Base-by-base conservation (phyloP, 2,329 filamentous ascomycete genomes). In the Xylariaceae sp. region DNA sequence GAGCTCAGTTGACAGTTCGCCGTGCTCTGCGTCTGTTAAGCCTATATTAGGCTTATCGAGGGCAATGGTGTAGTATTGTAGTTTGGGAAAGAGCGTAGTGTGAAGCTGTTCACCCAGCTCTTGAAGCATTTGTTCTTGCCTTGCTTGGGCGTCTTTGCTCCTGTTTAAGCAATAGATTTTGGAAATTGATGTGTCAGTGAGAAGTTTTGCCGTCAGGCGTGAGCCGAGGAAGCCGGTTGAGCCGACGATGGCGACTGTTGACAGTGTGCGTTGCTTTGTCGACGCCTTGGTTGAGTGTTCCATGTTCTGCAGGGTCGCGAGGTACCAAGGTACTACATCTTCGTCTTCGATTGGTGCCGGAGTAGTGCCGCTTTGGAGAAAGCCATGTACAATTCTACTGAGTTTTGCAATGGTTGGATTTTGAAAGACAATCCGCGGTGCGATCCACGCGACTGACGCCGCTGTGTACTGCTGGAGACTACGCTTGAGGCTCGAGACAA, bases 151-250 rank as follows among this genome's bases (percentile, higher is more conserved):
- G 18, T 50, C 45, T 5, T 9, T 17, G 1, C 9, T 3, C 4
- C 56, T 47, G 33, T 56, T 49, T 2, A 58, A 42, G 18, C 56
- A 58, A 17, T 53, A 53, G 18, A 58, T 43, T 11, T 31, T 18
- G 3, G 36, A 17, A 2, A 56, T 33, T 11, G 9, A 22, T 5
- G 48, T 34, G 40, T 33, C n/a, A 19, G 2, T 42, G 13, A 56
- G 46, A 2, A 56, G 42, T 36, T 42, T 17, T n/a, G 45, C 46
- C 9, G 52, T 22, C 14, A 56, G 33, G 17, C 50, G 31, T 1
- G 31, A 16, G 4, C 59, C 59, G 2, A 59, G 22, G 16, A 53
- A 59, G 12, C 59, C 59, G 2, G 56, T 57, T 5, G 59, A 58
- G 6, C 57, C 56, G 6, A 60, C 28, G 3, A 57, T 6, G 6